Percentiles rank a stretch among this genome's conserved stretches.
These are phyloP conservation scores for Calonectria leucothoes DNA, from an alignment of 2,329 filamentous ascomycete genomes.

Conservation along the genomic window DNA sequence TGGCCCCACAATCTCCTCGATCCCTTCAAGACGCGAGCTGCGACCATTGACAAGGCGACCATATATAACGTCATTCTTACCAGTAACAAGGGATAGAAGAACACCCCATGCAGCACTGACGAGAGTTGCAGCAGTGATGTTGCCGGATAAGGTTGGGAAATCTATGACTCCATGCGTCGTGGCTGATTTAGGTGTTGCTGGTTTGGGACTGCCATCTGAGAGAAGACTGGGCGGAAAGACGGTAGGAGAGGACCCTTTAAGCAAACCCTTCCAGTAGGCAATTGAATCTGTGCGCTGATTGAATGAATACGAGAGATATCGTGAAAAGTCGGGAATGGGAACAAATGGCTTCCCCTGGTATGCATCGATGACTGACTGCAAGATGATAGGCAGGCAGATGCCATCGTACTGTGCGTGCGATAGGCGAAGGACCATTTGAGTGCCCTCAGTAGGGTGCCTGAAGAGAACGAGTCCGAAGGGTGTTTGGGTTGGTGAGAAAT, in stretches of 20 bases:
- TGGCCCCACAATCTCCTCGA: neutral
- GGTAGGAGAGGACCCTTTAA: slow-evolving; percentile 48
- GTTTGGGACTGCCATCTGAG: slow-evolving; percentile 45
- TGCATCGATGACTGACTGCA: slow-evolving; percentile 32
- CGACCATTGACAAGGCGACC: neutral
- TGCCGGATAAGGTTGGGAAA: neutral
- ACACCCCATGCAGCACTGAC: slow-evolving; percentile 45
- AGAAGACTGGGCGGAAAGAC: slow-evolving; percentile 21
- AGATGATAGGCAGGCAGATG: slow-evolving; percentile 54
- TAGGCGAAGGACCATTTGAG: slow-evolving; percentile 41
- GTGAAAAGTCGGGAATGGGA: slow-evolving; percentile 35
- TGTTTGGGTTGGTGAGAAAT: slow-evolving; percentile 7
- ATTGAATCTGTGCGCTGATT: neutral
- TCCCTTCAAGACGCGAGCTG: neutral
- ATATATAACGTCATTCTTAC: neutral
- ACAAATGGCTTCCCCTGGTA: neutral
- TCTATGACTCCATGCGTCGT: slow-evolving; percentile 18
- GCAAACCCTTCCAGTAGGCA: slow-evolving; percentile 56
- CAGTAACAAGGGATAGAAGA: slow-evolving; percentile 27
- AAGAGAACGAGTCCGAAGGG: slow-evolving; percentile 31
- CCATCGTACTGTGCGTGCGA: slow-evolving; percentile 63
- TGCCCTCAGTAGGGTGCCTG: slow-evolving; percentile 26
- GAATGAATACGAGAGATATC: slow-evolving; percentile 11
- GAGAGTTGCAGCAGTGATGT: slow-evolving; percentile 24
- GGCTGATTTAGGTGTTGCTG: slow-evolving; percentile 12